Evolutionary conservation across 345 rosid species (phyloP).

Genomic region (Corchorus olitorius): DNA sequence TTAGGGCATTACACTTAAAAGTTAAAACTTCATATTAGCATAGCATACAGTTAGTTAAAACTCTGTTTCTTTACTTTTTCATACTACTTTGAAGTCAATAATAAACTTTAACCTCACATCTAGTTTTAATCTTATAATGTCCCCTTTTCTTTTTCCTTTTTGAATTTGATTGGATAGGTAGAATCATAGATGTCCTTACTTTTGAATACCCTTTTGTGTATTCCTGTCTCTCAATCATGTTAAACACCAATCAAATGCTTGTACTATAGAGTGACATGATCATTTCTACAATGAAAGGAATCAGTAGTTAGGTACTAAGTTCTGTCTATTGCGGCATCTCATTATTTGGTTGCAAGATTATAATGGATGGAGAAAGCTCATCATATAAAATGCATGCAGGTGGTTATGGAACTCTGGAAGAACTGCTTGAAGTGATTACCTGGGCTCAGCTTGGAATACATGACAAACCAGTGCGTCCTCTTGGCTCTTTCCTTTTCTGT

Average conservation of each 20-base stretch:
- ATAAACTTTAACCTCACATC: conserved; percentile 14
- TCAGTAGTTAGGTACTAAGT: conserved; percentile 3
- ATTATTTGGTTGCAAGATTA: conserved; percentile 4
- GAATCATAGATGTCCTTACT: conserved; percentile 14
- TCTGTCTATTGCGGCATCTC: neutral
- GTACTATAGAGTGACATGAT: conserved; percentile 12
- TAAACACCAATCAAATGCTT: conserved; percentile 12
- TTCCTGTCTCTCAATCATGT: conserved; percentile 20
- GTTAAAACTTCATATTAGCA: conserved; percentile 14
- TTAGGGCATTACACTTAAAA: conserved; percentile 15
- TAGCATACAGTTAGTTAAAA: conserved; percentile 10
- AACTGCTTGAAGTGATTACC: conserved; percentile 93
- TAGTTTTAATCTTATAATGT: neutral
- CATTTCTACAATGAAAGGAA: conserved; percentile 15
- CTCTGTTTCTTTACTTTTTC: conserved; percentile 5
- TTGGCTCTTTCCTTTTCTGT: neutral
- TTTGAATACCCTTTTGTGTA: neutral
- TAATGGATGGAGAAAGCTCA: conserved; percentile 8
- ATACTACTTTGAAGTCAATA: conserved; percentile 13
- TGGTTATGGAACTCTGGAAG: conserved; percentile 98
- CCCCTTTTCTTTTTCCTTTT: neutral
- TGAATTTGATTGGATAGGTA: neutral
- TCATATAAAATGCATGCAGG: conserved; percentile 42
- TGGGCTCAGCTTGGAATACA: conserved; percentile 99
- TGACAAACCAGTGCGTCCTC: conserved; percentile 72